Conservation (phyloP, 2,329 filamentous ascomycete species). For the Dryadomyces quercus-mongolicae region DNA sequence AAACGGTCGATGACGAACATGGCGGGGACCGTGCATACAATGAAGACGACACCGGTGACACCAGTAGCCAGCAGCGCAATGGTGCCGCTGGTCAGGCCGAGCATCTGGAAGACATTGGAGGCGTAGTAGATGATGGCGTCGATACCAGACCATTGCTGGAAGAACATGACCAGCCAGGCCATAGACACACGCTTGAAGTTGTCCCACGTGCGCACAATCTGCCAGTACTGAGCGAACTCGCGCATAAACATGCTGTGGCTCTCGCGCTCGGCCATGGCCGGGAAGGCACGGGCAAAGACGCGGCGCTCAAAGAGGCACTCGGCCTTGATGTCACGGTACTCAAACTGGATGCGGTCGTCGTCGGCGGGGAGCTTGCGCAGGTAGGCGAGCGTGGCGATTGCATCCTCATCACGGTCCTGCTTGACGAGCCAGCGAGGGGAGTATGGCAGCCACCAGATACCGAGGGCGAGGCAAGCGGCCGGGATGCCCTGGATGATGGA, state of each 20-base stretch:
- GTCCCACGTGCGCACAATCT: constrained; percentile 32
- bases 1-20: constrained; percentile 54
- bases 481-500: constrained; percentile 32
- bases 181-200: constrained; percentile 34
- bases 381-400: constrained; percentile 13
- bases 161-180: constrained; percentile 35
- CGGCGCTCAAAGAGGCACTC: constrained; percentile 29
- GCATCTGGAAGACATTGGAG: constrained; percentile 51
- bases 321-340: constrained; percentile 34
- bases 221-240: constrained; percentile 37
- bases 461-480: constrained; percentile 20
- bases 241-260: constrained; percentile 27
- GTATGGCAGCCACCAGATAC: constrained; percentile 33
- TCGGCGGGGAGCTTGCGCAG: constrained; percentile 19
- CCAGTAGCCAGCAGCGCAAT: constrained; percentile 48
- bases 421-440: constrained; percentile 35
- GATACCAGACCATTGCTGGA: constrained; percentile 38
- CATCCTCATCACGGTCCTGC: constrained; percentile 12
- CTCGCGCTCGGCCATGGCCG: constrained; percentile 19
- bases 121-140: constrained; percentile 56
- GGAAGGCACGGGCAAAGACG: constrained; percentile 30
- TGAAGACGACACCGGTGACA: constrained; percentile 46
- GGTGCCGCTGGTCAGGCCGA: constrained; percentile 49
- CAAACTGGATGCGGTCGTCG: constrained; percentile 24
- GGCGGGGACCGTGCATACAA: constrained; percentile 25